Evolutionary conservation across 2,329 filamentous ascomycete species (phyloP), one percentile per base, ranked within the genome.

Genomic region (Hypomyces rosellus): DNA sequence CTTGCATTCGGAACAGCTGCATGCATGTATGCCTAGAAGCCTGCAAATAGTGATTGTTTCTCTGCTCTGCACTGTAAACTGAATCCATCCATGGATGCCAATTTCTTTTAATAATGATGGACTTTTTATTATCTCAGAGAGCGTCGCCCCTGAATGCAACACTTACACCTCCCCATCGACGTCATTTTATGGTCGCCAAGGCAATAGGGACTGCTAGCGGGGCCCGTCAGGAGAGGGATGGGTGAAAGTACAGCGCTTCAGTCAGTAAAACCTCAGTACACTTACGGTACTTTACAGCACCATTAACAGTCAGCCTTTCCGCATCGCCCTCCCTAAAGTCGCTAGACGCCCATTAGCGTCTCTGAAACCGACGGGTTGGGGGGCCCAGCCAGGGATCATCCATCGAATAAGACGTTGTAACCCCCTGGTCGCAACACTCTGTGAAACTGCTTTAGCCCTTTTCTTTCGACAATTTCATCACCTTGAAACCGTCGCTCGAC

Each of bases 101-200:
- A 30, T 30, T 30, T 30, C 6, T 30, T 30, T 30, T 30, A 30
- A 30, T 30, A 30, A 30, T 12, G 16, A 14, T n/a, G 20, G 18
- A 18, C 20, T n/a, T 20, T 25, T 18, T 25, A 25, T 22, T 14
- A 42, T 18, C 39, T 15, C 3, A 20, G 6, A 42, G 20, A 42
- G 5, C n/a, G 20, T n/a, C 20, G 6, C 20, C 34, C 47, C 41
- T 49, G 50, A 49, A 45, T 18, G 11, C 34, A 40, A 44, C 12
- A 12, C 25, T 22, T 30, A 30, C 18, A 16, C 30, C 14, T n/a
- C n/a, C 39, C 43, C 38, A 41, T 52, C 50, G 50, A 52, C 50
- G 50, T 52, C 50, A 52, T 45, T 45, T 47, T 37, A 30, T 30
- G 34, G 50, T 52, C 46, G 40, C 50, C 50, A 45, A 49, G 50